Evolutionary conservation across 106 monocot species (phyloP).

Genomic region (Gastrodia elata): DNA sequence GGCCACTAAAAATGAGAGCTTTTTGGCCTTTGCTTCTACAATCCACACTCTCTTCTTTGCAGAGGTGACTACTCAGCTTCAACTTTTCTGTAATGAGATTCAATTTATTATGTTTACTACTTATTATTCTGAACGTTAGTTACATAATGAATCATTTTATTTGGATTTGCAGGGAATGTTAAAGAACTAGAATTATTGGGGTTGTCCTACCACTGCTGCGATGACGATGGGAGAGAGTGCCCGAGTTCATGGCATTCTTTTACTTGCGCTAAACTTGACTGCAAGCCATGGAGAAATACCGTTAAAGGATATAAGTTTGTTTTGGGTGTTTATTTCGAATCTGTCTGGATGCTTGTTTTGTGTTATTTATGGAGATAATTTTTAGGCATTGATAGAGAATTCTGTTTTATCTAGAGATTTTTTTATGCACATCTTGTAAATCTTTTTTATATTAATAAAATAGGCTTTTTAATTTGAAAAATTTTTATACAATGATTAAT

Average conservation of each 20-base stretch:
- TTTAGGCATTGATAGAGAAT: too few species aligned
- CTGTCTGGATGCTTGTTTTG: too few species aligned
- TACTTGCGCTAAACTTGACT: slow-evolving; percentile 1
- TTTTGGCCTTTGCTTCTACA: not conserved
- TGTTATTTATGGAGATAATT: too few species aligned
- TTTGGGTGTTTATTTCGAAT: not conserved
- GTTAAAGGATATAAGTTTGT: not conserved
- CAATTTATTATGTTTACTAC: not conserved
- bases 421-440: too few species aligned
- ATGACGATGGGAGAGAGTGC: not conserved
- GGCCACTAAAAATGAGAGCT: not conserved
- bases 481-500: too few species aligned
- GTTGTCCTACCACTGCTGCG: slow-evolving; percentile 1
- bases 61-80: not conserved
- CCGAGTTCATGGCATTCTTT: not conserved
- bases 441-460: too few species aligned
- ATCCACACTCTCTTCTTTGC: not conserved
- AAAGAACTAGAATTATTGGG: not conserved
- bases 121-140: not conserved
- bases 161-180: not conserved
- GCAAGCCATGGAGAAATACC: slow-evolving; percentile 1
- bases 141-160: not conserved
- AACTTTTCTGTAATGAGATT: not conserved
- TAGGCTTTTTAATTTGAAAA: too few species aligned
- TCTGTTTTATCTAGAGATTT: too few species aligned